These are phyloP conservation scores for Aureobasidium sp. DNA, from an alignment of 2,329 filamentous ascomycete genomes.

Conservation along the genomic window DNA sequence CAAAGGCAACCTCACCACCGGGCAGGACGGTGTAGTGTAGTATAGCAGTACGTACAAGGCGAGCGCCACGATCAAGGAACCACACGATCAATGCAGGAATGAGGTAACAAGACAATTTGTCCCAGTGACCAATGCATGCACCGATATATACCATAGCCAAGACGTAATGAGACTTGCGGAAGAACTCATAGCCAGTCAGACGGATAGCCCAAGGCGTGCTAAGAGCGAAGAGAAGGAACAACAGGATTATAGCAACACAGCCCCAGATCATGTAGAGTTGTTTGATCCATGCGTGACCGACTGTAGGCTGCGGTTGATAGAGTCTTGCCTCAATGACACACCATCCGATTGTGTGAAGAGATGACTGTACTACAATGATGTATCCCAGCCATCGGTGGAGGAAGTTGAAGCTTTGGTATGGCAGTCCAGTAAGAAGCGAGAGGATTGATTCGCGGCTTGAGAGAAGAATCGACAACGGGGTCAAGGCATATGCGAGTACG, in stretches of 20 bases:
- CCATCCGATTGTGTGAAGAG: constrained; percentile 65
- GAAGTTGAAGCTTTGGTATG: constrained; percentile 71
- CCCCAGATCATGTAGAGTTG: constrained; percentile 68
- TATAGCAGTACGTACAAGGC: constrained; percentile 49
- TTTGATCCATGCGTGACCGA: constrained; percentile 47
- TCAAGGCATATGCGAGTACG: constrained; percentile 63
- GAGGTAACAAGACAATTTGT: constrained; percentile 57
- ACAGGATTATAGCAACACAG: constrained; percentile 55
- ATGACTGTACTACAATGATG: constrained; percentile 59
- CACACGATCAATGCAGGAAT: constrained; percentile 57
- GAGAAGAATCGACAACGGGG: constrained; percentile 59
- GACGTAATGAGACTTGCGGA: constrained; percentile 65
- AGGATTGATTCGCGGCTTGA: constrained; percentile 61
- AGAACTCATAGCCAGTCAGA: constrained; percentile 66
- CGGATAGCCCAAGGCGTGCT: constrained; percentile 53
- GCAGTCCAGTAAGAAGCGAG: constrained; percentile 60
- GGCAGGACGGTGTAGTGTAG: constrained; percentile 46
- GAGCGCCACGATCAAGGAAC: constrained; percentile 52
- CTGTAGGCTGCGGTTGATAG: constrained; percentile 62
- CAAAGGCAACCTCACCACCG: constrained; percentile 51
- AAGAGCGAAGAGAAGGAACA: constrained; percentile 52
- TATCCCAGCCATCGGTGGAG: constrained; percentile 69
- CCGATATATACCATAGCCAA: constrained; percentile 67
- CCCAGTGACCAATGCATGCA: constrained; percentile 69
- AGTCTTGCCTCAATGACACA: constrained; percentile 55